phyloP scores from a whole-genome alignment of 129 eudicot species.

The Cynara cardunculus region DNA sequence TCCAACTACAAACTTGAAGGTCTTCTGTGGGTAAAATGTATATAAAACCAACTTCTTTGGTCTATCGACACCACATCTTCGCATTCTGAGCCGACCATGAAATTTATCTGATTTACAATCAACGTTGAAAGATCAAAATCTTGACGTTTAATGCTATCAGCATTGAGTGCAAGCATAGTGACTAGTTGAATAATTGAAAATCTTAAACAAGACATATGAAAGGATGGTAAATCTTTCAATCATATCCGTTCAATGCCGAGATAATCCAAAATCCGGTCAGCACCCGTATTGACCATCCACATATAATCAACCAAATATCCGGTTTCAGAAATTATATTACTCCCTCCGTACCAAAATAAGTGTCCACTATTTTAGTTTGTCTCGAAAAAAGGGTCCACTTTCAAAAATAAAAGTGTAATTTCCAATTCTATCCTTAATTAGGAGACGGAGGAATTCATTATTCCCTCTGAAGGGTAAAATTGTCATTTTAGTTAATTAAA shows the following conservation, averaged over 20 bases:
- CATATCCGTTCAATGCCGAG: background rate
- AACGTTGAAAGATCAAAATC: background rate
- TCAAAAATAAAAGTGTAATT: background rate
- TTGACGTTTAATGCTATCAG: background rate
- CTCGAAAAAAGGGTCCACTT: background rate
- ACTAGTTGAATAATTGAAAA: background rate
- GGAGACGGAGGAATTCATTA: background rate
- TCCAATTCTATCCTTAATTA: background rate
- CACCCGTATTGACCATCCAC: background rate
- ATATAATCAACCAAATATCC: background rate
- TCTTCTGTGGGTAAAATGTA: background rate
- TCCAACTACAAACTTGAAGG: slow-evolving; percentile 13
- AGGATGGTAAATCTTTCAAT: background rate
- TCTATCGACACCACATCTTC: slow-evolving; percentile 9
- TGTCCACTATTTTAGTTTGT: background rate
- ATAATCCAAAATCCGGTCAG: background rate
- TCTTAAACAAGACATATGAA: background rate
- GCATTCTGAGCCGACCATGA: background rate
- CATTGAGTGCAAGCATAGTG: background rate
- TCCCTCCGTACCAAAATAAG: background rate
- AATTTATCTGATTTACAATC: background rate
- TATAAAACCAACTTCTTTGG: background rate
- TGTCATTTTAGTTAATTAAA: background rate
- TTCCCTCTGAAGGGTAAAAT: background rate
- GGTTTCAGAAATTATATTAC: background rate